Conservation (phyloP, 228 moss, liverwort and hornwort species). For the Sphagnum magellanicum region DNA sequence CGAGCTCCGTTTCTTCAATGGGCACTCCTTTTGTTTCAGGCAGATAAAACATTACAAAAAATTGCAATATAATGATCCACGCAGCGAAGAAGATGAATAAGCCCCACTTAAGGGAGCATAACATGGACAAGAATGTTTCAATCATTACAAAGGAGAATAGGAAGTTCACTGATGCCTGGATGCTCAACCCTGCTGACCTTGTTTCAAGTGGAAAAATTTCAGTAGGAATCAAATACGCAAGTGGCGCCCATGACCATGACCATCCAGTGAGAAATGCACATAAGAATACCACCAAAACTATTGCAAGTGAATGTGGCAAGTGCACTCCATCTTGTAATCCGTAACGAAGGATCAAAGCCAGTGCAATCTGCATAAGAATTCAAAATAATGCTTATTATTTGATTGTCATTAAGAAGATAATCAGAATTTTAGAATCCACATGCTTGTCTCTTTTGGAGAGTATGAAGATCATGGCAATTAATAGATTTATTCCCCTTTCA, state of each 20-base stretch:
- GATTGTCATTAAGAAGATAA: neutral
- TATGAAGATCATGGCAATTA: too few relatives aligned
- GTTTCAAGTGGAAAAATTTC: constrained; percentile 47
- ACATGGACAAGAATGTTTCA: constrained; percentile 32
- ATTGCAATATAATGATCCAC: constrained; percentile 27
- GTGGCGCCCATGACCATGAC: constrained; percentile 53
- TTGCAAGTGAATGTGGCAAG: constrained; percentile 8
- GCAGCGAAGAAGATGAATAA: constrained; percentile 40
- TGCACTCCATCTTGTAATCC: constrained; percentile 13
- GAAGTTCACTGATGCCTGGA: constrained; percentile 36
- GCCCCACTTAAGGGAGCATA: constrained; percentile 31
- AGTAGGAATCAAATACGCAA: constrained; percentile 43
- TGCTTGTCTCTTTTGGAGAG: too few relatives aligned
- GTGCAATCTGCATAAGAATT: constrained; percentile 15
- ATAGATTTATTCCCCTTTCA: too few relatives aligned
- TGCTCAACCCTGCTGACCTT: constrained; percentile 34
- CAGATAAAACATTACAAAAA: constrained; percentile 20
- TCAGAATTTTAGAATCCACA: neutral
- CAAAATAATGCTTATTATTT: neutral
- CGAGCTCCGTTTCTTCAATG: constrained; percentile 30
- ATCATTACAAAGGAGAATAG: constrained; percentile 40
- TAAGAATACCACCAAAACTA: constrained; percentile 21
- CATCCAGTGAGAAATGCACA: constrained; percentile 26
- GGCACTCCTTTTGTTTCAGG: constrained; percentile 44
- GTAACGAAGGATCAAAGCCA: constrained; percentile 20